A percentile compares a stretch with the other conserved stretches of the same genome.
These are phyloP conservation scores for Clarireedia homoeocarpa DNA, from an alignment of 2,329 filamentous ascomycete species.

Conservation along the genomic window DNA sequence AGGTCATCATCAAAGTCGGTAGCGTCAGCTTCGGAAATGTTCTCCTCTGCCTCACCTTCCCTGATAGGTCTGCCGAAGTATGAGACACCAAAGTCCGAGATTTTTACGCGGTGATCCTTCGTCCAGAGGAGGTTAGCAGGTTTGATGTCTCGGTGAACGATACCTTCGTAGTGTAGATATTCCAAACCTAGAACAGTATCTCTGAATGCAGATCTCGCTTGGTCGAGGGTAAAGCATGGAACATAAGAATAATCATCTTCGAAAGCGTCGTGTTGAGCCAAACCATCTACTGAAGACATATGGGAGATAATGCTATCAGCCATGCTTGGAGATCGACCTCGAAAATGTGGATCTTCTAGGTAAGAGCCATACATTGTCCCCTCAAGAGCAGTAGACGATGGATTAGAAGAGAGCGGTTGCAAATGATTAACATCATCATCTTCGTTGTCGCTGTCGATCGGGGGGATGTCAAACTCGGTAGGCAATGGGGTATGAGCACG, in stretches of 20 bases:
- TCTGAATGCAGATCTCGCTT: slow-evolving; percentile 77
- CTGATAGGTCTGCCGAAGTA: slow-evolving; percentile 86
- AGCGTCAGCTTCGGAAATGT: slow-evolving; percentile 70
- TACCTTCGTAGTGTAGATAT: slow-evolving; percentile 83
- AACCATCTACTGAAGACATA: slow-evolving; percentile 58
- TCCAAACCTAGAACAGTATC: slow-evolving; percentile 91
- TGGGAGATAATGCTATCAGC: slow-evolving; percentile 68
- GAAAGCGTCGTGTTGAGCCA: slow-evolving; percentile 53
- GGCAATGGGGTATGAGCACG: slow-evolving; percentile 28
- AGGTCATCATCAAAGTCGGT: slow-evolving; percentile 86
- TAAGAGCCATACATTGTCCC: slow-evolving; percentile 73
- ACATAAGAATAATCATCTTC: slow-evolving; percentile 90
- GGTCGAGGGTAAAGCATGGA: slow-evolving; percentile 79
- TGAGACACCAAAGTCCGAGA: slow-evolving; percentile 97
- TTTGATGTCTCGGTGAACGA: slow-evolving; percentile 80
- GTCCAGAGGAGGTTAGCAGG: slow-evolving; percentile 88
- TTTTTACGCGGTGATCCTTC: slow-evolving; percentile 80
- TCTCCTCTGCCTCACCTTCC: slow-evolving; percentile 72
- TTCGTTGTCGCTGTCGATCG: slow-evolving; percentile 41
- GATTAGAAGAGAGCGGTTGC: slow-evolving; percentile 41
- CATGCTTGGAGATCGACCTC: slow-evolving; percentile 70
- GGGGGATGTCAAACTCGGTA: slow-evolving; percentile 29
- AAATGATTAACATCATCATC: slow-evolving; percentile 46
- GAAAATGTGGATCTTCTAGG: slow-evolving; percentile 45
- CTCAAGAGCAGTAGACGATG: slow-evolving; percentile 51